phyloP scores from a whole-genome alignment of 2,329 filamentous ascomycete species.

The Sordariomycetes sp. region DNA sequence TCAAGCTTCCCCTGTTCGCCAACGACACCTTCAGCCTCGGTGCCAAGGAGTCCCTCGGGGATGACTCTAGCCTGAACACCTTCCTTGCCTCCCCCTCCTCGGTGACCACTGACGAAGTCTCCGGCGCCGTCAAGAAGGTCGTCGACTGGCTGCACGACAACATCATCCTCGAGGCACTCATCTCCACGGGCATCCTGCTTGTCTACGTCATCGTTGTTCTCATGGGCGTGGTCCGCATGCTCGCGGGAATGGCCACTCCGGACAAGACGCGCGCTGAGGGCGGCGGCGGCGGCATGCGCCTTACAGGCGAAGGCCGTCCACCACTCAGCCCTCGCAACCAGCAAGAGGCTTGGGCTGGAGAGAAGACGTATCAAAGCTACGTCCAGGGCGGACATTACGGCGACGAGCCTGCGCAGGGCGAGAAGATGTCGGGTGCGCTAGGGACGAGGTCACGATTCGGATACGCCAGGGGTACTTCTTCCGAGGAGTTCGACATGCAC shows the following conservation, averaged over 20 bases:
- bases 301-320: constrained; percentile 18
- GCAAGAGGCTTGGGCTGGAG: constrained; percentile 14
- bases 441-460: background rate
- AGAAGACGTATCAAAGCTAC: constrained; percentile 11
- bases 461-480: background rate
- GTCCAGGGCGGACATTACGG: background rate
- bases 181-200: constrained; percentile 64
- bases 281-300: constrained; percentile 14
- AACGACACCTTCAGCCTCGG: constrained; percentile 79
- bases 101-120: constrained; percentile 73
- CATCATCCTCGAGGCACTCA: constrained; percentile 70
- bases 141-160: constrained; percentile 55
- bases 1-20: constrained; percentile 69
- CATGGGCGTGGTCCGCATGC: constrained; percentile 59
- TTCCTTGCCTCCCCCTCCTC: constrained; percentile 73
- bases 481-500: background rate
- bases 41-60: constrained; percentile 50
- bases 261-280: constrained; percentile 32
- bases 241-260: constrained; percentile 48
- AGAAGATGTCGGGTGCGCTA: constrained; percentile 1
- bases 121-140: constrained; percentile 63
- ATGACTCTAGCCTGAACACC: constrained; percentile 50
- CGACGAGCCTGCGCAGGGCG: background rate
- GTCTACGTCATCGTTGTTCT: constrained; percentile 73
- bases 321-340: constrained; percentile 13